Conservation (phyloP, 2,329 filamentous ascomycete species). For the Aureobasidium vineae region DNA sequence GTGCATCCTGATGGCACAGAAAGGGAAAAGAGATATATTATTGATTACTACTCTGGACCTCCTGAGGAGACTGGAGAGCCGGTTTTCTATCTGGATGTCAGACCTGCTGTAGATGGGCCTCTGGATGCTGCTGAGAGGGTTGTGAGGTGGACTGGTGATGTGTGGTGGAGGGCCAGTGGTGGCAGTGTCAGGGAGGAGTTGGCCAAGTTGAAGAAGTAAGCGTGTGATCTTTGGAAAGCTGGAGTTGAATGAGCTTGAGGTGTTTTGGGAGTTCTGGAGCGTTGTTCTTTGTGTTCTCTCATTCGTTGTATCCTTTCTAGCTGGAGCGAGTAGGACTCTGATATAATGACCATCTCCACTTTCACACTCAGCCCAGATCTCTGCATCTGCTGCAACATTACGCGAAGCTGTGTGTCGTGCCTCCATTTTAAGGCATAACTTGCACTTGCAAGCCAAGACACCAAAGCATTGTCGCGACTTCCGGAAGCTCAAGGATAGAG, state of each 20-base stretch:
- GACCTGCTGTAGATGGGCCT: conserved; percentile 81
- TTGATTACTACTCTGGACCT: conserved; percentile 90
- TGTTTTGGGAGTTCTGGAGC: not conserved
- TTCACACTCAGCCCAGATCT: not conserved
- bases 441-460: not conserved
- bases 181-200: conserved; percentile 58
- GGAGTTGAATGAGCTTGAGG: not conserved
- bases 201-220: conserved; percentile 30
- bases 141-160: conserved; percentile 85
- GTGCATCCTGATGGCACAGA: conserved; percentile 61
- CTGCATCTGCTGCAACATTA: not conserved
- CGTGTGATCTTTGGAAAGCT: not conserved
- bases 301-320: not conserved
- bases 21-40: conserved; percentile 87
- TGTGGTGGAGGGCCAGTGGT: conserved; percentile 88
- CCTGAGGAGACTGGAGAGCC: conserved; percentile 87
- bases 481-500: too few species aligned
- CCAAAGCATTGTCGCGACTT: too few species aligned
- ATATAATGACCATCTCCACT: conserved; percentile 12
- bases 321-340: not conserved
- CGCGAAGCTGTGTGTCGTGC: not conserved
- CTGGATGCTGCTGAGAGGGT: conserved; percentile 76
- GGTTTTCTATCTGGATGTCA: conserved; percentile 92
- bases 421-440: not conserved
- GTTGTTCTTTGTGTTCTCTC: not conserved